A percentile compares a stretch with the other conserved stretches of the same genome.
Conservation (phyloP, 1,139 yeast genomes). For the Geotrichum restrictum region DNA sequence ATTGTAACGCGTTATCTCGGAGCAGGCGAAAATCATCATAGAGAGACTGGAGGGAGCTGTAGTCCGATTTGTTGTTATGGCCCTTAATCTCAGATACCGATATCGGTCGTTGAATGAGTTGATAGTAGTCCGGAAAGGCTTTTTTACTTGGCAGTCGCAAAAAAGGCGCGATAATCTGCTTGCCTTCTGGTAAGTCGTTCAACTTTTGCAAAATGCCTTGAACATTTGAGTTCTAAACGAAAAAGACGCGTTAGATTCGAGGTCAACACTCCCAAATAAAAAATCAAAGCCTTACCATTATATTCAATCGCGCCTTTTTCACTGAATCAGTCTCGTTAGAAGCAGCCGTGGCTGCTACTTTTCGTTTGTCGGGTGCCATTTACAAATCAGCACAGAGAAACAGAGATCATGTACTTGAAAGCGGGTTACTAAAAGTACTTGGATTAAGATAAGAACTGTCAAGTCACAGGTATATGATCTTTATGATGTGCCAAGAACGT, state of each 20-base stretch:
- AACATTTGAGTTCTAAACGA: not conserved
- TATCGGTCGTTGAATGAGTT: slow-evolving; percentile 59
- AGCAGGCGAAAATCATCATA: slow-evolving; percentile 66
- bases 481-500: not conserved
- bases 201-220: not conserved
- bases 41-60: slow-evolving; percentile 53
- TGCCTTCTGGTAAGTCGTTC: slow-evolving; percentile 1
- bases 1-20: slow-evolving; percentile 70
- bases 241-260: not conserved
- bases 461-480: too few species aligned
- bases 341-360: not conserved
- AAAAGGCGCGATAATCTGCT: slow-evolving; percentile 49
- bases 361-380: slow-evolving; percentile 8
- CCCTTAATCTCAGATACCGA: slow-evolving; percentile 62
- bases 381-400: too few species aligned
- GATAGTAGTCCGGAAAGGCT: slow-evolving; percentile 75
- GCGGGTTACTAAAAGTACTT: not conserved
- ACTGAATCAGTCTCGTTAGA: not conserved
- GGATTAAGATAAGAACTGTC: not conserved
- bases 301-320: slow-evolving; percentile 1
- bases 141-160: slow-evolving; percentile 68
- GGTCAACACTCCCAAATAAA: not conserved
- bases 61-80: slow-evolving; percentile 50
- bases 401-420: too few species aligned
- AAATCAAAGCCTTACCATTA: not conserved